A percentile compares a stretch with the other conserved stretches of the same genome.
Evolutionary conservation across 2,329 filamentous ascomycete genomes (phyloP).

Genomic region (Verticillium isaacii): DNA sequence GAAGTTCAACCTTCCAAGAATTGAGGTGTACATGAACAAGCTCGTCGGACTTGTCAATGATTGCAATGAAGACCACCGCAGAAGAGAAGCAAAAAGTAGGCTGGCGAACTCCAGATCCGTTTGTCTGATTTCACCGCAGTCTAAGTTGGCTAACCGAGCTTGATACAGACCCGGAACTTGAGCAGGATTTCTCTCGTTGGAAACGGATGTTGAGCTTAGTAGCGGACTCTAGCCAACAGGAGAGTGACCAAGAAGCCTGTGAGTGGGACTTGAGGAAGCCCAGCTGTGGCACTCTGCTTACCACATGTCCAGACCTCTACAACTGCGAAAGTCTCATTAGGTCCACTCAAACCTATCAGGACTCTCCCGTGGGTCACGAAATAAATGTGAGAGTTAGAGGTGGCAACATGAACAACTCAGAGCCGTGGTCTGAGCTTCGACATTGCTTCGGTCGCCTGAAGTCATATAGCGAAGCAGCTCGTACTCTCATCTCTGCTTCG

Average conservation of each 20-base stretch:
- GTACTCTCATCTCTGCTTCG: conserved; percentile 15
- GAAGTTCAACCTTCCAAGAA: conserved; percentile 3
- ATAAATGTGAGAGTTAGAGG: neutral
- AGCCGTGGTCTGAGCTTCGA: conserved; percentile 23
- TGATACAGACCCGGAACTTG: neutral
- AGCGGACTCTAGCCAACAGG: neutral
- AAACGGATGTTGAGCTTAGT: neutral
- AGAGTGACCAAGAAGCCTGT: neutral
- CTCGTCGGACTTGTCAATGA: neutral
- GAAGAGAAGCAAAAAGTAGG: neutral
- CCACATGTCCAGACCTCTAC: neutral
- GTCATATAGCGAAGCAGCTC: conserved; percentile 14
- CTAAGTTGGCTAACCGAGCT: neutral
- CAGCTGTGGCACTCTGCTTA: too few relatives aligned
- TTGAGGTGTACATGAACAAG: neutral
- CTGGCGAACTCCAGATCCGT: neutral
- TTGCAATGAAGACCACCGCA: neutral
- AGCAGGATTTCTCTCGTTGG: neutral
- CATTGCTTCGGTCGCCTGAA: conserved; percentile 20
- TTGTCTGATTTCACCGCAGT: neutral
- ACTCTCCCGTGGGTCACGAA: neutral
- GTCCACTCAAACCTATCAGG: neutral
- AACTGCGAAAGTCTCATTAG: conserved; percentile 3
- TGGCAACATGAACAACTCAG: conserved; percentile 9
- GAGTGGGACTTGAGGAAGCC: neutral